Evolutionary conservation across 345 rosid species (phyloP), one percentile per base, ranked within the genome.

Genomic region (Sapria himalayana): DNA sequence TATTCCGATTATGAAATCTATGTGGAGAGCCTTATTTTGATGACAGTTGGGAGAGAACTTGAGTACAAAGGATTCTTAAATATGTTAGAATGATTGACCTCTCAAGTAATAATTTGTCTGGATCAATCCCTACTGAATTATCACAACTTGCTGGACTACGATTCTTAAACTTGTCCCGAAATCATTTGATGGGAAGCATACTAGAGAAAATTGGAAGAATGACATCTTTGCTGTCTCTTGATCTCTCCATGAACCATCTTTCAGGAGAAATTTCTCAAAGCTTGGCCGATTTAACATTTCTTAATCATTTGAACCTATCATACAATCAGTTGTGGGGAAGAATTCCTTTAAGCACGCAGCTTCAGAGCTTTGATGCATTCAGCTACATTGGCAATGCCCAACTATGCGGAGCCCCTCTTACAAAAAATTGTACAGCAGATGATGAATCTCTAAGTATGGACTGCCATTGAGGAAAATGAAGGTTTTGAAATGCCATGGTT

Each of bases 261-360:
- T 32, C 75, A 1, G 78, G 81, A 20, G 7, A 42, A 11, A 63
- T 76, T 54, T 78, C 75, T 5, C 37, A 41, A 39, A 56, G 59
- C 49, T 52, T 70, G 46, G 51, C 56, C n/a, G 41, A 47, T n/a
- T 48, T 74, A 48, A 20, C 54, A 33, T 45, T 57, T 19, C 46
- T 74, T 37, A 42, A 40, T 0, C 0, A 43, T 18, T 33, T 77
- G 39, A 62, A 71, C 49, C 57, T 73, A 46, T 73, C 76, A 0
- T 61, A n/a, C 54, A 74, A 66, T 54, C 49, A 58, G 27, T 41
- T 69, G 15, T 46, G 51, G 5, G 79, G 79, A 17, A 50, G 49
- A 3, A 71, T 70, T 3, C 89, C 76, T 1, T 1, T 0, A 0
- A 19, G 15, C 3, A 49, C 17, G 0, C 76, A 70, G 18, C 19